Evolutionary conservation across 345 rosid genomes (phyloP).

Genomic region (Lepidium africanum): DNA sequence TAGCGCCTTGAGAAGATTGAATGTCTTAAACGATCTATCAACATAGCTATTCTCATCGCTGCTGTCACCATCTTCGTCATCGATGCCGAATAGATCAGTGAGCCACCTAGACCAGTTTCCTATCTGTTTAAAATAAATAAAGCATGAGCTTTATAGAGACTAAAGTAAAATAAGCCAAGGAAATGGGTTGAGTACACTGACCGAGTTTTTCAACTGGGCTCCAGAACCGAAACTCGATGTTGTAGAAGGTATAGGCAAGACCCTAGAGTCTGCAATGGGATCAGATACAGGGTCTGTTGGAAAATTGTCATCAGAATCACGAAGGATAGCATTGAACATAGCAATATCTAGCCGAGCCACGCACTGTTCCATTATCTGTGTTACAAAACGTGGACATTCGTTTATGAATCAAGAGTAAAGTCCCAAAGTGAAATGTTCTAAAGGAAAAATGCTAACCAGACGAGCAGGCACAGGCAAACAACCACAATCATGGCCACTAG

Average conservation of each 20-base stretch:
- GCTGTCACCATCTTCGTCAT: constrained; percentile 47
- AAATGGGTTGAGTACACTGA: constrained; percentile 14
- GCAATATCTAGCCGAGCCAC: constrained; percentile 92
- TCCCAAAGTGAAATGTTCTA: neutral
- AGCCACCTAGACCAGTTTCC: constrained; percentile 99
- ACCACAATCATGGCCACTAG: constrained; percentile 87
- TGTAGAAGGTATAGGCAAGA: constrained; percentile 82
- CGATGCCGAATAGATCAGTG: constrained; percentile 73
- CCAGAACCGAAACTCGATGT: constrained; percentile 86
- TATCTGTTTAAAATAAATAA: constrained; percentile 41
- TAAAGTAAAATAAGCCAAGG: neutral
- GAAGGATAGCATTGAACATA: constrained; percentile 96
- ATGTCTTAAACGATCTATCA: constrained; percentile 58
- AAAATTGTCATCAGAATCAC: constrained; percentile 74
- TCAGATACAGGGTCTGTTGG: constrained; percentile 95
- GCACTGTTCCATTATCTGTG: constrained; percentile 91
- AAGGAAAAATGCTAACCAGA: constrained; percentile 47
- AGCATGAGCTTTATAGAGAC: constrained; percentile 9
- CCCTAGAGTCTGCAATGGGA: constrained; percentile 67
- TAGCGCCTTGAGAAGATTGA: constrained; percentile 76
- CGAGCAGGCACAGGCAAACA: constrained; percentile 65
- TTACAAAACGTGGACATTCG: neutral
- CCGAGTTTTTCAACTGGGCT: constrained; percentile 80
- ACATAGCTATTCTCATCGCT: constrained; percentile 30
- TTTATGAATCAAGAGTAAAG: neutral